Base-by-base conservation (phyloP, 2,329 filamentous ascomycete species). In the Pseudopyricularia javanii region DNA sequence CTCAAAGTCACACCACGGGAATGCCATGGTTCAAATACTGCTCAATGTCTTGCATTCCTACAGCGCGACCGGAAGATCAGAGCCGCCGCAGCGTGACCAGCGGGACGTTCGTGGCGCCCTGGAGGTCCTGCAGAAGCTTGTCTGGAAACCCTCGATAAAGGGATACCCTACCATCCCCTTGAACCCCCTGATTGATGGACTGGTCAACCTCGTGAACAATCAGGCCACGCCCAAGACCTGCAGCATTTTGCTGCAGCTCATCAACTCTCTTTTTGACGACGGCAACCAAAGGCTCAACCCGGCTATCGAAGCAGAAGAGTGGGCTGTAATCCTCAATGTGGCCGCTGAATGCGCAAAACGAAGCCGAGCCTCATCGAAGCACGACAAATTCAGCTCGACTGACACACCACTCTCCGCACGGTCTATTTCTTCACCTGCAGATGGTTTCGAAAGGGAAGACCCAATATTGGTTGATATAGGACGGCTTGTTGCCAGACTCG, bases 1-100 rank as follows among this genome's bases (percentile, higher is more conserved):
- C 0, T 84, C 83, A 69, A 82, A 75, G 60, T 89, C 86, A 1
- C 85, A 89, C 62, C 80, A 88, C 57, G 85, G 85, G 20, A 83
- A 86, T 56, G 79, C 78, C 34, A 83, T 83, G 1, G 75, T 89
- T 47, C 75, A 80, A 53, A 76, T 84, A 24, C 67, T 88, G 22
- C 70, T 88, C 32, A 78, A 83, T 53, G 77, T 83, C 12, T 67
- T 86, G 24, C 74, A 74, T 43, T 72, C 74, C 52, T 70, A 76
- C 35, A 66, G 72, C 2, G 56, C 62, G 1, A 70, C 73, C 40
- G 70, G 68, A n/a, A 71, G 55, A 73, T 73, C 53, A 79, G 75
- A 53, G 74, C 79, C 50, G 66, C 70, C 37, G 22, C 17, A 71
- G 72, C 47, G 37, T 11, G 35, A 43, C 24, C 50, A 51, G 26